phyloP scores from a whole-genome alignment of 306 rosid genomes.

The Vicia faba region DNA sequence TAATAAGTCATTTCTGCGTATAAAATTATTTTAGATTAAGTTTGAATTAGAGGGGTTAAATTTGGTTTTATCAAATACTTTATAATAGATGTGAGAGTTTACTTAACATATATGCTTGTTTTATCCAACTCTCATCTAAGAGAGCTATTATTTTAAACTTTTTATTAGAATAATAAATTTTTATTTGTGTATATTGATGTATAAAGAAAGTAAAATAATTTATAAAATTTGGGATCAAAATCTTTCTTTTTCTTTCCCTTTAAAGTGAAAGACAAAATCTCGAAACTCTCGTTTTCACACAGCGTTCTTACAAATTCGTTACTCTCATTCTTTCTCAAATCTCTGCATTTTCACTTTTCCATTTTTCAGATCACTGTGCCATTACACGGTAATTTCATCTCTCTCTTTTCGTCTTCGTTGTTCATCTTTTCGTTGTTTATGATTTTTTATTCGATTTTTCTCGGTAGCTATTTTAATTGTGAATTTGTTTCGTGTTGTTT shows the following conservation, averaged over 20 bases:
- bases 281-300: constrained; percentile 32
- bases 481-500: background rate
- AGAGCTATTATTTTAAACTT: too few relatives aligned
- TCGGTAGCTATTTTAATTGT: background rate
- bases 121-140: too few relatives aligned
- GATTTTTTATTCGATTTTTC: constrained; percentile 32
- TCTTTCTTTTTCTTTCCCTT: background rate
- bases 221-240: background rate
- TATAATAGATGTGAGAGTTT: too few relatives aligned
- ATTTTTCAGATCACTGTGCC: constrained; percentile 33
- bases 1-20: too few relatives aligned
- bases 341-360: constrained; percentile 31
- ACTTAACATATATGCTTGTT: too few relatives aligned
- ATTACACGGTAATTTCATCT: constrained; percentile 20
- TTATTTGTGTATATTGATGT: too few relatives aligned
- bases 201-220: background rate
- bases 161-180: too few relatives aligned
- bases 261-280: constrained; percentile 40
- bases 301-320: constrained; percentile 15
- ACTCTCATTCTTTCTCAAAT: constrained; percentile 32
- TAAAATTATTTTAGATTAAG: too few relatives aligned
- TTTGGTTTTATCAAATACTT: too few relatives aligned
- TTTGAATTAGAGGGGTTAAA: too few relatives aligned
- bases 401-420: background rate
- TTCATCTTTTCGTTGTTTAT: constrained; percentile 3